Base-by-base conservation (phyloP, 2,329 filamentous ascomycete species). In the Zymoseptoria passerinii region DNA sequence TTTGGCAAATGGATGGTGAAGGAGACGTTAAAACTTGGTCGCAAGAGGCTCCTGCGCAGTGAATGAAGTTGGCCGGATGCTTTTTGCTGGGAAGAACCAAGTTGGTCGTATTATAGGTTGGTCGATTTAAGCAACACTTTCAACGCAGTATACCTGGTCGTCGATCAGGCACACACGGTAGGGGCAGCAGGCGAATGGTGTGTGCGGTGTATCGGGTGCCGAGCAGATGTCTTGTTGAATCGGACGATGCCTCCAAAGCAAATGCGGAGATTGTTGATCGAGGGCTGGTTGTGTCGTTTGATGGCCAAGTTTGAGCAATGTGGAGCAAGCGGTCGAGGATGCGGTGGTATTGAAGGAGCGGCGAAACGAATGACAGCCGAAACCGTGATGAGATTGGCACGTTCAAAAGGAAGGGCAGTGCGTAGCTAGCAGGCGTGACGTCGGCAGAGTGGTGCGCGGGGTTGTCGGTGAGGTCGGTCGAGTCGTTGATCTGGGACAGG, bases 21-120 rank as follows among this genome's bases (percentile, higher is more conserved):
- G n/a, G 35, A 44, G 35, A 44, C 16, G 35, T 44, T 44, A 44
- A 44, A 44, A 44, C 35, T 44, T 44, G 35, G 35, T 44, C 35
- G 13, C 16, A 44, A 44, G 35, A 44, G 35, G 35, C 35, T 44
- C 35, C 35, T 44, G 35, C 35, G 16, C 35, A 44, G 35, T 44
- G 35, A 44, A n/a, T 55, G 60, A 53, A 55, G 53, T 61, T 65
- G 59, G 54, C 50, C 23, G 50, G 57, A 62, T 62, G 63, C 61
- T 57, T 62, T 61, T 62, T 61, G 58, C 60, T 53, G 57, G 58
- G 61, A 60, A 56, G 62, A 62, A 61, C 63, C 63, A 65, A 65
- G 61, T 58, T 55, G 58, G 49, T 50, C 53, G 16, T 55, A 23
- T 48, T 52, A 27, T 48, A 53, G 53, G 52, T 52, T 55, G 48